These are phyloP conservation scores for Beauveria australis DNA, from an alignment of 2,329 filamentous ascomycete genomes.

Conservation along the genomic window DNA sequence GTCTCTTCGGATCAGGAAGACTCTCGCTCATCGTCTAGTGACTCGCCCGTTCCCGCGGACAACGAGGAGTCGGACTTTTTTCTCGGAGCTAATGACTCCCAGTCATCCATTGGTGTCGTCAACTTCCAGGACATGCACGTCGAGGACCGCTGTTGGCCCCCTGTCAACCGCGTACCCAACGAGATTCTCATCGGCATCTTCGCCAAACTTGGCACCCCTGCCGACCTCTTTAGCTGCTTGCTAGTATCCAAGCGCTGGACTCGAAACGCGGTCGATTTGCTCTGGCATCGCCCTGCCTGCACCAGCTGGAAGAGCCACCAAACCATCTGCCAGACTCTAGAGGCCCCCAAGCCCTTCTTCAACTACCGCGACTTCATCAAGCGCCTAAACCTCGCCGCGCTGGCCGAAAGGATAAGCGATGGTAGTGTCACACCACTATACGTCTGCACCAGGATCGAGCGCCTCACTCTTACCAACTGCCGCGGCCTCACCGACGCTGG, in stretches of 20 bases:
- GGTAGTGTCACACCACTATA: conserved; percentile 77
- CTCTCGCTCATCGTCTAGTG: conserved; percentile 59
- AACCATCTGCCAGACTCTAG: conserved; percentile 72
- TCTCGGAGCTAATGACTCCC: conserved; percentile 79
- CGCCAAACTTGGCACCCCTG: conserved; percentile 65
- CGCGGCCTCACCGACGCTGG: conserved; percentile 75
- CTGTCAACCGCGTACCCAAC: conserved; percentile 78
- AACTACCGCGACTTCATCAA: conserved; percentile 85
- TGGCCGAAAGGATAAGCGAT: conserved; percentile 72
- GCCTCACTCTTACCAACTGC: conserved; percentile 88
- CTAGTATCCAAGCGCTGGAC: conserved; percentile 93
- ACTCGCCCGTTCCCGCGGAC: conserved; percentile 65
- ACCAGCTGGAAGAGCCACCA: conserved; percentile 76
- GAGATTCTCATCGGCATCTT: conserved; percentile 94
- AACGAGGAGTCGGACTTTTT: conserved; percentile 95
- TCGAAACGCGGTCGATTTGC: conserved; percentile 78
- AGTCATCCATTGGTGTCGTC: conserved; percentile 80
- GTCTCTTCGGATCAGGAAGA: conserved; percentile 37
- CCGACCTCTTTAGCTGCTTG: conserved; percentile 81
- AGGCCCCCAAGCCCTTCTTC: conserved; percentile 68
- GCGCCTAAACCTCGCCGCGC: conserved; percentile 76
- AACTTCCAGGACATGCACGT: conserved; percentile 68
- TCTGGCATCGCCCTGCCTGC: conserved; percentile 93
- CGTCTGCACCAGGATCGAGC: conserved; percentile 83
- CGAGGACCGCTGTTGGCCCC: conserved; percentile 61